Percentiles rank a stretch among this genome's conserved stretches.
Conservation (phyloP, 495 filamentous ascomycete species). For the Neurospora intermedia region DNA sequence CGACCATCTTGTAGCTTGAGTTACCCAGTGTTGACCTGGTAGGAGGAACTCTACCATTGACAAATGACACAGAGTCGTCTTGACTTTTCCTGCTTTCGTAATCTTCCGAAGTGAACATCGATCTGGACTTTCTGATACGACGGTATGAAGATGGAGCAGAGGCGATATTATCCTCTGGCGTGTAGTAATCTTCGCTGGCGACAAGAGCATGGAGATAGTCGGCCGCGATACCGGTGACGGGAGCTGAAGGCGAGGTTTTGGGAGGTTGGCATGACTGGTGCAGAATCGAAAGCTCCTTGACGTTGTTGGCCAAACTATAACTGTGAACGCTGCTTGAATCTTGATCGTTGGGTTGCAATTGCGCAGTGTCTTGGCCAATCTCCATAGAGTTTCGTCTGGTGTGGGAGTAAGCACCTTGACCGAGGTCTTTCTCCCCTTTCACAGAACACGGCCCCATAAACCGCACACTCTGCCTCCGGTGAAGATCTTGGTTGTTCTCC, state of each 20-base stretch:
- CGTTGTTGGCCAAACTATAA: neutral
- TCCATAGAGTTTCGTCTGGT: neutral
- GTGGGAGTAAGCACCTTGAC: neutral
- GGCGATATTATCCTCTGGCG: conserved; percentile 48
- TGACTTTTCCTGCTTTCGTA: conserved; percentile 11
- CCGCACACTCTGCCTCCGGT: conserved; percentile 42
- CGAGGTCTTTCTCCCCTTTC: conserved; percentile 10
- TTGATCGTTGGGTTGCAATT: neutral
- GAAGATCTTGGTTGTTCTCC: conserved; percentile 14
- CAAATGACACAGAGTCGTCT: neutral
- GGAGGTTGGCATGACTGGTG: conserved; percentile 4
- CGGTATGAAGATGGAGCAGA: conserved; percentile 64
- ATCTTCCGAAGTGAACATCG: conserved; percentile 51
- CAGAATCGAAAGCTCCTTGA: neutral
- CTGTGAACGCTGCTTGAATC: conserved; percentile 4
- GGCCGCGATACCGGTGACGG: conserved; percentile 9
- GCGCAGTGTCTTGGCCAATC: neutral
- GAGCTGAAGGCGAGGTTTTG: conserved; percentile 10
- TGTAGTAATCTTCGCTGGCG: conserved; percentile 37
- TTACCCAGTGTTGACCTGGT: conserved; percentile 6
- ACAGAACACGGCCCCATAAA: conserved; percentile 36
- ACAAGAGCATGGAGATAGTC: conserved; percentile 28
- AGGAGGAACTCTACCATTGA: conserved; percentile 1
- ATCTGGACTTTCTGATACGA: conserved; percentile 62
- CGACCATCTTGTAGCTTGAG: conserved; percentile 5